Conservation (phyloP, 345 rosid genomes). For the Dipteronia sinensis region DNA sequence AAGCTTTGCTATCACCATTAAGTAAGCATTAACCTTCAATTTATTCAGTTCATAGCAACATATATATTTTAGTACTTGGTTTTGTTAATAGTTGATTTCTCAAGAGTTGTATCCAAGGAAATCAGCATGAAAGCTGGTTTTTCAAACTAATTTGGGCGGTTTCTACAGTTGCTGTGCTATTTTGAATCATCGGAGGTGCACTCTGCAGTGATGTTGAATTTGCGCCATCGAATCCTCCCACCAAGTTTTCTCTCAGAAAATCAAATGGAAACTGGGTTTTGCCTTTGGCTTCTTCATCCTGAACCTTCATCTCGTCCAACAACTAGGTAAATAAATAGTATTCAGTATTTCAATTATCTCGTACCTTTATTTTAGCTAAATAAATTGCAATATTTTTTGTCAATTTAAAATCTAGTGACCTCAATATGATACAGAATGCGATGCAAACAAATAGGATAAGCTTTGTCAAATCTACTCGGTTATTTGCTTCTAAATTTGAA, state of each 20-base stretch:
- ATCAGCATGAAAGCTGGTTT: slow-evolving; percentile 1
- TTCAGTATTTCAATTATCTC: background rate
- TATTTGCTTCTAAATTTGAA: background rate
- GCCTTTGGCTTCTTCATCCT: slow-evolving; percentile 89
- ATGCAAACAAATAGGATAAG: background rate
- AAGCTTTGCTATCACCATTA: background rate
- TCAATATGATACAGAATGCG: background rate
- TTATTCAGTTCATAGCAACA: background rate
- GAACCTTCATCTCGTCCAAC: slow-evolving; percentile 71
- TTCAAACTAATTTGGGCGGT: slow-evolving; percentile 28
- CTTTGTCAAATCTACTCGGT: background rate
- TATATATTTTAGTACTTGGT: background rate
- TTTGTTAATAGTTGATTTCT: slow-evolving; percentile 11
- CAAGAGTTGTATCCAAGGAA: slow-evolving; percentile 3
- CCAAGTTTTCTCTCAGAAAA: slow-evolving; percentile 62
- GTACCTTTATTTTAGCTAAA: background rate
- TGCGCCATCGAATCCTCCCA: slow-evolving; percentile 66
- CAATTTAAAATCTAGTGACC: slow-evolving; percentile 1
- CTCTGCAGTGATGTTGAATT: slow-evolving; percentile 53
- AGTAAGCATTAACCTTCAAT: slow-evolving; percentile 1
- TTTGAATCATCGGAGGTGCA: slow-evolving; percentile 55
- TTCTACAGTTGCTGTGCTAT: slow-evolving; percentile 59
- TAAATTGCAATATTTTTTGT: background rate
- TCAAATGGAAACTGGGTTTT: slow-evolving; percentile 73
- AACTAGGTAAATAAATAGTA: slow-evolving; percentile 49